Base-by-base conservation (phyloP, 2,329 filamentous ascomycete genomes). In the Trichoderma citrinoviride region DNA sequence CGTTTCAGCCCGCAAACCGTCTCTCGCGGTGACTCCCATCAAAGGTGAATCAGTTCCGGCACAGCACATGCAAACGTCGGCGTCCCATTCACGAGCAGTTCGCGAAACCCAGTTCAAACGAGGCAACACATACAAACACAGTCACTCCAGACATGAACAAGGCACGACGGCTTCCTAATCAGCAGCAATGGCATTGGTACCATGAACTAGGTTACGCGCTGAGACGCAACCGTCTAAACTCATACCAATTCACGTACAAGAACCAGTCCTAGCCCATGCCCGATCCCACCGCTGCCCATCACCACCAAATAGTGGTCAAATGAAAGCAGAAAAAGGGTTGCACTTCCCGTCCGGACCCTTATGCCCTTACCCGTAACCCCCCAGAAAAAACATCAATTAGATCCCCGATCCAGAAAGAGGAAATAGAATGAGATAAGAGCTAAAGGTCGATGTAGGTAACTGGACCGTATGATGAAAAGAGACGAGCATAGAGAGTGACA, bases 121-220 rank as follows among this genome's bases (percentile, higher is more conserved):
- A 37, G 10, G 12, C 33, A 37, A 14, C 12, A 1, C 54, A 29
- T 14, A 23, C 52, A 25, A 50, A 23, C 21, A 47, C 15, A 43
- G 37, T 27, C 50, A 54, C 50, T 8, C 33, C n/a, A 33, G 12
- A 21, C 10, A 5, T n/a, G 29, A 4, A 15, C 8, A 37, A 47
- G 54, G 47, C 41, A 7, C 14, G 19, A 19, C 0, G 27, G 27
- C 33, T 47, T 61, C 27, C 43, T 3, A 37, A 56, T 29, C 52
- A 58, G 60, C 64, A 66, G 58, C 58, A 66, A 63, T 57, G 64
- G 58, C 52, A 66, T 66, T 66, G 64, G 64, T 66, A 66, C 63
- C 64, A 63, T 66, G 53, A 58, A 66, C 64, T 66, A 66, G 64
- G 64, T 64, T 66, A 66, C 57, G 64, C 57, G 60, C 64, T 66